Evolutionary conservation across 257 asterid species (phyloP), one percentile per base, ranked within the genome.

Genomic region (Echium plantagineum): DNA sequence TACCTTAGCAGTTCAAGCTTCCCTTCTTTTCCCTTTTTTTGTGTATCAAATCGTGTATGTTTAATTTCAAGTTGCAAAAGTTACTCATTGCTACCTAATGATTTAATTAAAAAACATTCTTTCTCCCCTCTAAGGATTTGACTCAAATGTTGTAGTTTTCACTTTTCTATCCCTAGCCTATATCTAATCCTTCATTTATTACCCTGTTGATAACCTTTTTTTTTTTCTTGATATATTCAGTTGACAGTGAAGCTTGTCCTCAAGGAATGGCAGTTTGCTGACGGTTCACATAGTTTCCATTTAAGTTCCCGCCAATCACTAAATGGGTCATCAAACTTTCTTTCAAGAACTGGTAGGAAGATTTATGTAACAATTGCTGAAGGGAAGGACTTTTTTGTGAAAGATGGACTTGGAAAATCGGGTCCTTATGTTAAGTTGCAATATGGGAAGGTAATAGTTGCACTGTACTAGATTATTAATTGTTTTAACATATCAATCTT

Each of bases 201-300:
- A 21, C 54, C 52, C 60, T 42, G 49, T 10, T 42, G 16, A 42
- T 10, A 0, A 13, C 17, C 1, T 24, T 24, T 42, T 42, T 42
- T 10, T 13, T 42, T 42, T 10, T 13, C 49, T 10, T 42, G 51
- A 54, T 55, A 42, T 75, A 60, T 75, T 81, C 95, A 93, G 99
- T 72, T 93, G 83, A 74, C 78, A 0, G 87, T 89, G 76, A 89
- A 79, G 77, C 95, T 93, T 57, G 74, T 76, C 57, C 77, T 89
- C 65, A 93, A 93, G 69, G 99, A 93, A 77, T 93, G 99, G 99
- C 90, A 84, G 55, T 93, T 83, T 79, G 71, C 99, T 38, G 97
- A 93, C 74, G 99, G 96, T 52, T 83, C 89, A 18, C 87, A 74
- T 62, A 80, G 83, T 71, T 63, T 74, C 15, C 71, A 68, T 58